Base-by-base conservation (phyloP, 2,329 filamentous ascomycete species). In the Colletotrichum sp. region DNA sequence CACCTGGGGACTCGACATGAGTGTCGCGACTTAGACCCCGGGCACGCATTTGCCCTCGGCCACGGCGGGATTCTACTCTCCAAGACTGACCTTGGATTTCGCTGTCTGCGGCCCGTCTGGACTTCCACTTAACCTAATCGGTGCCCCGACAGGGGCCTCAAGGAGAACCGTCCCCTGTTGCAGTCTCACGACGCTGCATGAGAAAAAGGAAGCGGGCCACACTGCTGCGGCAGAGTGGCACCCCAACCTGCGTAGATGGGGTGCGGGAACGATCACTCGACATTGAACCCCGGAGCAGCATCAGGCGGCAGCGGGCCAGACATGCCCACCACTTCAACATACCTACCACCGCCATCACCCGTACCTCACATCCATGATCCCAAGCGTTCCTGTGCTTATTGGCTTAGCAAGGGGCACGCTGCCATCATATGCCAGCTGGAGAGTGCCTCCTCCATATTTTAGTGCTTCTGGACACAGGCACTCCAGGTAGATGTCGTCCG, bases 321-420 rank as follows among this genome's bases (percentile, higher is more conserved):
- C 34, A 39, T 36, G 29, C 64, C 65, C 71, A 61, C 74, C 34
- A 65, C 59, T 65, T 72, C 64, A 57, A 30, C 70, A 30, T 44
- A 30, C 29, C 61, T 69, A 65, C 52, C 61, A 69, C 64, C 27
- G 34, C 64, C 64, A 55, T 62, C 70, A 75, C 65, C 71, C 74
- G 66, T 66, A 74, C 61, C 59, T 75, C 65, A 65, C 74, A 77
- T 75, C 74, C 74, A 70, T 75, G 59, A 71, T 66, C 44, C 57
- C 55, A 49, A 55, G 34, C 32, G n/a, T 34, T 34, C 8, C 65
- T 32, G 30, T 25, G 29, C 19, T 25, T 19, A 13, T 71, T 49
- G 15, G 39, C 59, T 11, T 32, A 55, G 22, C 30, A 44, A 25
- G 36, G 55, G 22, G 66, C 61, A 63, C 39, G 12, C 30, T 36